Conservation (phyloP, 2,329 filamentous ascomycete genomes). For the Lachnum nothofagi region DNA sequence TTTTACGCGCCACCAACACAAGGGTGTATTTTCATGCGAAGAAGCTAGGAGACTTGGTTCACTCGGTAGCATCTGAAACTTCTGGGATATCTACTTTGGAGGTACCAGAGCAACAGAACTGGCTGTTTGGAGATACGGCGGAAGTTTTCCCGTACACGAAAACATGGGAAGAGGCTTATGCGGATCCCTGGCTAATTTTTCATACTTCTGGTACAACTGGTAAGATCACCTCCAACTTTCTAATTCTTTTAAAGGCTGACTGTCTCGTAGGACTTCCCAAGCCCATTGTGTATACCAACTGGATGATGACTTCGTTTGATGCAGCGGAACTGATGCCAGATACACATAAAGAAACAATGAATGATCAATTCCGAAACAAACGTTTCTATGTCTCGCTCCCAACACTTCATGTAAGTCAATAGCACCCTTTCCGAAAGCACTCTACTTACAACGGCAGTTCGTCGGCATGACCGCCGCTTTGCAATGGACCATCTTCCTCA, state of each 20-base stretch:
- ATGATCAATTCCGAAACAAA: background rate
- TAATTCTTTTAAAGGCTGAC: no score
- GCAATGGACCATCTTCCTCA: background rate
- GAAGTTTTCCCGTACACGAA: conserved; percentile 2
- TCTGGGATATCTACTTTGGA: background rate
- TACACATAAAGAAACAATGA: background rate
- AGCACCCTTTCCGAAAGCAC: no score
- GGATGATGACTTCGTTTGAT: background rate
- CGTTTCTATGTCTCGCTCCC: background rate
- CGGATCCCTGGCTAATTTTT: conserved; percentile 9
- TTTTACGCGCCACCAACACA: background rate
- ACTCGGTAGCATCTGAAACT: background rate
- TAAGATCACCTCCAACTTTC: no score
- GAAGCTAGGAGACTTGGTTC: background rate
- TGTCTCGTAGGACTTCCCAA: background rate
- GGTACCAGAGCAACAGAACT: background rate
- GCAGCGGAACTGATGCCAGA: background rate
- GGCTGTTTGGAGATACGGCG: background rate
- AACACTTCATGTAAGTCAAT: conserved; percentile 1
- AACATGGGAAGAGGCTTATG: conserved; percentile 5
- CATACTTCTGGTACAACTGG: conserved; percentile 20
- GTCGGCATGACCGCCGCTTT: conserved; percentile 2
- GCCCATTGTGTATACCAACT: conserved; percentile 1
- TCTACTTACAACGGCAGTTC: background rate
- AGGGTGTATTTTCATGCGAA: background rate